These are phyloP conservation scores for Pythium diclinum DNA, from an alignment of 352 stramenopile genomes.

Conservation along the genomic window DNA sequence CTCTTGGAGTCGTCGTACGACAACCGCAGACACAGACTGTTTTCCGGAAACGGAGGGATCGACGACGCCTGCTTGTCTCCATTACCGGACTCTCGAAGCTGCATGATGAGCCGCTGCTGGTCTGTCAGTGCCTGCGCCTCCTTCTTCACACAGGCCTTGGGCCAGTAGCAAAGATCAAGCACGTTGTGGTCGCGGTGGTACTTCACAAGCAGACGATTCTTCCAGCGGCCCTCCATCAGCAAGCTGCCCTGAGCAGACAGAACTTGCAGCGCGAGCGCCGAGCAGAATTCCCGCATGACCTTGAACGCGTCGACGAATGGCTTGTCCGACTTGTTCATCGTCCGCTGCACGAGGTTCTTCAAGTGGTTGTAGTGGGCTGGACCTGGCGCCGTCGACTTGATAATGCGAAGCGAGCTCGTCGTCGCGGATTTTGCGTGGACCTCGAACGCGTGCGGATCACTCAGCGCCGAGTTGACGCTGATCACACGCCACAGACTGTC, in stretches of 20 bases:
- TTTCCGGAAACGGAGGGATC: conserved; percentile 52
- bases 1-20: conserved; percentile 56
- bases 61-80: conserved; percentile 19
- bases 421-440: conserved; percentile 52
- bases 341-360: conserved; percentile 78
- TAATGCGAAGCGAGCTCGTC: conserved; percentile 69
- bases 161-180: conserved; percentile 83
- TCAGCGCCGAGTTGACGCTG: conserved; percentile 75
- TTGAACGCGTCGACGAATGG: conserved; percentile 78
- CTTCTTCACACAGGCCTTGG: conserved; percentile 62
- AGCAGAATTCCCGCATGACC: conserved; percentile 85
- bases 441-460: conserved; percentile 53
- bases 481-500: conserved; percentile 79
- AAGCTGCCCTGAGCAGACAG: conserved; percentile 69
- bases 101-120: conserved; percentile 58
- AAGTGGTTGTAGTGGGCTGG: conserved; percentile 76
- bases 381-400: conserved; percentile 72
- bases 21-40: conserved; percentile 67
- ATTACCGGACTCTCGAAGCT: conserved; percentile 42
- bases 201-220: conserved; percentile 74
- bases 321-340: conserved; percentile 82
- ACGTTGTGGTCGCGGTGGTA: conserved; percentile 76
- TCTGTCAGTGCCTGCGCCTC: conserved; percentile 47
- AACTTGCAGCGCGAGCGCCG: conserved; percentile 73
- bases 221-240: conserved; percentile 78